Conservation (phyloP, 441 rosid genomes). For the Rhodomyrtus psidioides region DNA sequence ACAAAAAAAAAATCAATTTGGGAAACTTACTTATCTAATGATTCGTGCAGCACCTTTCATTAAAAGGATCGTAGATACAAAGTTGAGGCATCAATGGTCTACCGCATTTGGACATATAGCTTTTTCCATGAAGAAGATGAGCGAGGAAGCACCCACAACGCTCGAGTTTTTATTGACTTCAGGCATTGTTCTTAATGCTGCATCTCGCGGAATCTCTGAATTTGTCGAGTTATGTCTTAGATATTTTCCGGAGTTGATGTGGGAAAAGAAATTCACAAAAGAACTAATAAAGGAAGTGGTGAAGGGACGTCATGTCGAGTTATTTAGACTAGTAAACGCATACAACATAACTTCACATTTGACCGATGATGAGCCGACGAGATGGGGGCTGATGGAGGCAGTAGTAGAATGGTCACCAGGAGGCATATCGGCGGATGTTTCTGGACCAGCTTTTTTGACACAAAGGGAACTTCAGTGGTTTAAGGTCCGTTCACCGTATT, state of each 20-base stretch:
- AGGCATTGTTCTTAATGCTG: neutral
- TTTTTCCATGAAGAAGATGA: rapidly evolving
- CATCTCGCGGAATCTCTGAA: neutral
- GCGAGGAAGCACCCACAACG: neutral
- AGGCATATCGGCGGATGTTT: neutral
- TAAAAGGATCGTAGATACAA: neutral
- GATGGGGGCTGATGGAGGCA: neutral
- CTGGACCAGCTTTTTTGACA: neutral
- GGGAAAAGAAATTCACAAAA: neutral
- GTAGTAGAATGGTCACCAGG: neutral
- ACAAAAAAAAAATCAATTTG: no score
- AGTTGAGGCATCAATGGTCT: neutral
- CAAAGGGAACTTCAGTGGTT: neutral
- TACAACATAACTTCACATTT: neutral
- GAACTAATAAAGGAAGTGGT: neutral
- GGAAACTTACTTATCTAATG: neutral
- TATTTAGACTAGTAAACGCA: neutral
- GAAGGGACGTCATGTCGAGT: neutral
- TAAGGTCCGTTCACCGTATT: neutral
- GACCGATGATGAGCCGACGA: rapidly evolving
- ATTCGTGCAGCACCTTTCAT: neutral
- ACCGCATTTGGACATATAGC: rapidly evolving
- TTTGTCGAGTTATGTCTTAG: neutral
- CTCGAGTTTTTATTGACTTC: neutral
- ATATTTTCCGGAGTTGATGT: neutral